These are phyloP conservation scores for Colletotrichum sp. DNA, from an alignment of 2,329 filamentous ascomycete species.

Conservation along the genomic window DNA sequence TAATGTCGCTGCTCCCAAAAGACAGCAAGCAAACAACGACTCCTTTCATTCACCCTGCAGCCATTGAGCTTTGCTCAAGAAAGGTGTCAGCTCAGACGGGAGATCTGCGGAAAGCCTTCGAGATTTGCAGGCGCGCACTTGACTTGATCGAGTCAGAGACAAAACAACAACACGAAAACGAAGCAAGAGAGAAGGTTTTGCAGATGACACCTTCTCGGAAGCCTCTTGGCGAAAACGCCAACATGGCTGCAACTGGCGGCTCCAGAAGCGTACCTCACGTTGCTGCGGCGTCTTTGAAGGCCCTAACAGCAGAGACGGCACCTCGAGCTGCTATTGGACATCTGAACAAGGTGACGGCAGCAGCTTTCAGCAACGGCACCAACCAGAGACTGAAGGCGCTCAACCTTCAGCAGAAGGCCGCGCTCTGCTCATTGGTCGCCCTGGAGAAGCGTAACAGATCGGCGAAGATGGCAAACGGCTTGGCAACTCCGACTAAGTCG, in stretches of 20 bases:
- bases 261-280: constrained; percentile 50
- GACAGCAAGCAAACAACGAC: constrained; percentile 61
- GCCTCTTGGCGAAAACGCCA: constrained; percentile 81
- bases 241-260: constrained; percentile 58
- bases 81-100: constrained; percentile 95
- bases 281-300: constrained; percentile 59
- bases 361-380: constrained; percentile 89
- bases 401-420: constrained; percentile 96
- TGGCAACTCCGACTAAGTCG: constrained; percentile 65
- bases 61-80: constrained; percentile 91
- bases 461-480: constrained; percentile 45
- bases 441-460: constrained; percentile 78
- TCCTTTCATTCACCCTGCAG: constrained; percentile 91
- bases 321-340: constrained; percentile 90
- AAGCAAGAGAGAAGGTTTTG: constrained; percentile 58
- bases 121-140: constrained; percentile 88
- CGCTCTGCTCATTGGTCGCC: constrained; percentile 85
- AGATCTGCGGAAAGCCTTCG: constrained; percentile 93
- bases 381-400: constrained; percentile 83
- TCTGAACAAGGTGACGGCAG: constrained; percentile 87
- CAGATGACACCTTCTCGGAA: constrained; percentile 74
- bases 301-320: constrained; percentile 77
- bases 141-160: constrained; percentile 90
- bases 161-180: constrained; percentile 72
- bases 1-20: constrained; percentile 73